phyloP scores from a whole-genome alignment of 768 basidiomycete species.

The Cubamyces sp. region DNA sequence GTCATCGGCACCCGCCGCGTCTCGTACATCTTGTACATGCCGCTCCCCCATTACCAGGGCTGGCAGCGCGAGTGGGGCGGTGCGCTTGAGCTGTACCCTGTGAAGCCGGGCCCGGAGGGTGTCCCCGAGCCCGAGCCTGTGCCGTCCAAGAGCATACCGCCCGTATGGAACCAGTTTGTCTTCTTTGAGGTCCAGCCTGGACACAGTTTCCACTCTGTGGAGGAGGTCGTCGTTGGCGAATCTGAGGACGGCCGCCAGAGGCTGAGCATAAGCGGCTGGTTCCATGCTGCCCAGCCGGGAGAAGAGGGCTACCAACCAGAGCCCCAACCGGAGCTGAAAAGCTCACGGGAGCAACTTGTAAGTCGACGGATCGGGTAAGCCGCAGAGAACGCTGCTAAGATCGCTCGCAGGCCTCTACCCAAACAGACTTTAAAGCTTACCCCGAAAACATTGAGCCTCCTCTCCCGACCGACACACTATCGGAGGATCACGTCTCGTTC shows the following conservation, averaged over 20 bases:
- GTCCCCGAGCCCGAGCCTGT: conserved; percentile 68
- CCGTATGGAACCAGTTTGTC: conserved; percentile 88
- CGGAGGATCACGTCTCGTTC: conserved; percentile 65
- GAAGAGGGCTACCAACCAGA: conserved; percentile 84
- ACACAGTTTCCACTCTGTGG: conserved; percentile 93
- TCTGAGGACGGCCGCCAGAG: conserved; percentile 72
- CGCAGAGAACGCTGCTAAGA: neutral
- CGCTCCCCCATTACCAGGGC: conserved; percentile 66
- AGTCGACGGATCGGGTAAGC: conserved; percentile 38
- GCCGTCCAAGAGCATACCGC: conserved; percentile 70
- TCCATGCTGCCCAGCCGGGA: conserved; percentile 88
- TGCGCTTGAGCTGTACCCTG: conserved; percentile 91
- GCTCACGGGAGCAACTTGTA: conserved; percentile 92
- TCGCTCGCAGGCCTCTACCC: conserved; percentile 57
- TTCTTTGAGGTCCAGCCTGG: conserved; percentile 95
- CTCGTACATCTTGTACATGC: conserved; percentile 97
- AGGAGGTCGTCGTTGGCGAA: conserved; percentile 90
- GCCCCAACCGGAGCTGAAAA: conserved; percentile 55
- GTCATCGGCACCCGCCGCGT: conserved; percentile 93
- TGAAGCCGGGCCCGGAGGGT: conserved; percentile 57
- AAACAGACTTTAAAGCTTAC: conserved; percentile 59
- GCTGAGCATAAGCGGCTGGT: conserved; percentile 95
- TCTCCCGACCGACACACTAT: conserved; percentile 56
- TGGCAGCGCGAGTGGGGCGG: conserved; percentile 95
- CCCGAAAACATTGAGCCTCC: conserved; percentile 47